Base-by-base conservation (phyloP, 306 rosid genomes). In the Hippophae tibetana region DNA sequence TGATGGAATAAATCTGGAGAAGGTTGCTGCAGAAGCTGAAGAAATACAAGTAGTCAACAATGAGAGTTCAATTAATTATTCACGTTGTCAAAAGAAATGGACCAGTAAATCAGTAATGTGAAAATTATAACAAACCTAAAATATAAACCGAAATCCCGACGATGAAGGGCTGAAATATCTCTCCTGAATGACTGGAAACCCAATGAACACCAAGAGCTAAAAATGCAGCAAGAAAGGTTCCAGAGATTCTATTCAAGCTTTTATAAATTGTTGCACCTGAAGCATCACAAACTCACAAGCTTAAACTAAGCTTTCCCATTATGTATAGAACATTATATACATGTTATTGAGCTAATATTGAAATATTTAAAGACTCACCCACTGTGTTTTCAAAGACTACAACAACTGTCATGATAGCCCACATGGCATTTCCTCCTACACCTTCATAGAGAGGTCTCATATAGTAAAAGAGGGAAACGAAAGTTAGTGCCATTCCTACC, bases 401-500 rank as follows among this genome's bases (percentile, higher is more conserved):
- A 42, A 86, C 78, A 23, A 89, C 93, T 7, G 95, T 89, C 92
- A 89, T 78, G 42, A 89, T 66, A 0, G 86, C 87, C 97, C 97
- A 89, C 86, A 86, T 89, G 62, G 92, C 78, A 76, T 70, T 86
- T 59, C 85, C 85, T 61, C 97, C 95, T 68, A 84, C 78, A 13
- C 92, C 86, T 38, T 86, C 74, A 43, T 89, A 74, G 65, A 92
- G 62, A 73, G 99, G 93, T 61, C 86, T 88, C 75, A 82, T 42
- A 45, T 82, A 92, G 76, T 92, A 92, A 70, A 81, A 75, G 51
- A 85, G 45, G 0, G 96, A 88, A 27, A 92, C 99, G 25, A 72
- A 56, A 7, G 95, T 62, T 54, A 92, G 96, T 48, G 96, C 99
- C 61, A 74, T 47, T 60, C 90, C 96, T 13, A 88, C 93, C 45